Conservation (phyloP, 2,329 filamentous ascomycete genomes). For the Colletotrichum ledebouriae region DNA sequence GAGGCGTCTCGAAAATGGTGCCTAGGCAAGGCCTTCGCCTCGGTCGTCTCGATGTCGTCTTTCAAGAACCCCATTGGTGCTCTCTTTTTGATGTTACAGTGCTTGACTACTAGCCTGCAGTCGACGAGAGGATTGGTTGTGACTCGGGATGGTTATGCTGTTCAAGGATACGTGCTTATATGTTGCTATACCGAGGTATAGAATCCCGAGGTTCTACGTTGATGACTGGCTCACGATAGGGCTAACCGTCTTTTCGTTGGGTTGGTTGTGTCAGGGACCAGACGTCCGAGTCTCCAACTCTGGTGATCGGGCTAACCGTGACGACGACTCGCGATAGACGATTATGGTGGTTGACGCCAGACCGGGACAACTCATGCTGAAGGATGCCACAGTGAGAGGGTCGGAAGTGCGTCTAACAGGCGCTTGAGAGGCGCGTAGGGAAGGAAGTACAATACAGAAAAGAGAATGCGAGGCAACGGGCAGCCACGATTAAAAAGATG, state of each 20-base stretch:
- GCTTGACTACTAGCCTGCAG: background rate
- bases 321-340: slow-evolving; percentile 3
- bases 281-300: background rate
- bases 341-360: slow-evolving; percentile 1
- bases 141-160: too few species aligned
- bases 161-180: too few species aligned
- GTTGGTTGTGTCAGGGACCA: background rate
- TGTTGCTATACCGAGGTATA: too few species aligned
- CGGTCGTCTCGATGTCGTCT: slow-evolving; percentile 20
- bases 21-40: slow-evolving; percentile 1
- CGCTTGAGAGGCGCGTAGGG: background rate
- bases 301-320: background rate
- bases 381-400: slow-evolving; percentile 6
- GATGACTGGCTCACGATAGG: too few species aligned
- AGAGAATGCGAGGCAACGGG: slow-evolving; percentile 3
- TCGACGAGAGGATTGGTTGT: background rate
- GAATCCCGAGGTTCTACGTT: too few species aligned
- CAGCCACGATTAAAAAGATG: slow-evolving; percentile 6
- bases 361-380: slow-evolving; percentile 33
- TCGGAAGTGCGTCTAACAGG: slow-evolving; percentile 1
- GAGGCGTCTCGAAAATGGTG: slow-evolving; percentile 25
- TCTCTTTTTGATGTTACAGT: slow-evolving; percentile 1
- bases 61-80: slow-evolving; percentile 16
- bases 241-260: too few species aligned
- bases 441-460: background rate